Base-by-base conservation (phyloP, 2,329 filamentous ascomycete genomes). In the Aspergillus unguis region DNA sequence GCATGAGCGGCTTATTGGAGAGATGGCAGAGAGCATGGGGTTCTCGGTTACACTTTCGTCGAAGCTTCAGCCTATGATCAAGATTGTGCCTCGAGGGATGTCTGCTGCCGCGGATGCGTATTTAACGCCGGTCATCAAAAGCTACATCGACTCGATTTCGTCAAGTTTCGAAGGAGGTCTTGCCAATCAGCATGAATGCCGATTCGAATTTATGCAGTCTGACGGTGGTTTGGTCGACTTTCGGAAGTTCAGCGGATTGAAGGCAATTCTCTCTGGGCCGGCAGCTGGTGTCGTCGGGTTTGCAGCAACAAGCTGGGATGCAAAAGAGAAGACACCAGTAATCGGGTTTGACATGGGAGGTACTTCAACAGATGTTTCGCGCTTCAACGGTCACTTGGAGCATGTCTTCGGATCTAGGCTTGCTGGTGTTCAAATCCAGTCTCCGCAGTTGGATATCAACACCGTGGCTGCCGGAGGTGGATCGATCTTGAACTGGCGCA, bases 341-440 rank as follows among this genome's bases (percentile, higher is more conserved):
- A 96, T 96, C 63, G 92, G 92, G 0, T 96, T 96, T 64, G 92
- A 96, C 62, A 96, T 96, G 92, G 90, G 90, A 35, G 92, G 92
- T 8, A 96, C 92, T 0, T 92, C 86, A 52, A 96, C 92, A 1
- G 92, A 96, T 69, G 69, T 96, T 7, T 95, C 89, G 32, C 80
- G 92, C 44, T 96, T 92, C 62, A 89, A 88, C 54, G 92, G 92
- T 11, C 80, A 89, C 50, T 92, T 95, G 63, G 92, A 96, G 63
- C 92, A 96, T 64, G 90, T 95, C 0, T 96, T 96, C 61, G 92
- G 95, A 71, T 95, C 91, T 0, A 95, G 90, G 0, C 95, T 90
- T 1, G 92, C 92, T 0, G 92, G 92, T n/a, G 89, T 96, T 1
- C 92, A 91, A 0, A 94, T 96, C 28, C 91, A 96, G 64, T 92